These are phyloP conservation scores for Mycena floridula DNA, from an alignment of 768 basidiomycete species.

Conservation along the genomic window DNA sequence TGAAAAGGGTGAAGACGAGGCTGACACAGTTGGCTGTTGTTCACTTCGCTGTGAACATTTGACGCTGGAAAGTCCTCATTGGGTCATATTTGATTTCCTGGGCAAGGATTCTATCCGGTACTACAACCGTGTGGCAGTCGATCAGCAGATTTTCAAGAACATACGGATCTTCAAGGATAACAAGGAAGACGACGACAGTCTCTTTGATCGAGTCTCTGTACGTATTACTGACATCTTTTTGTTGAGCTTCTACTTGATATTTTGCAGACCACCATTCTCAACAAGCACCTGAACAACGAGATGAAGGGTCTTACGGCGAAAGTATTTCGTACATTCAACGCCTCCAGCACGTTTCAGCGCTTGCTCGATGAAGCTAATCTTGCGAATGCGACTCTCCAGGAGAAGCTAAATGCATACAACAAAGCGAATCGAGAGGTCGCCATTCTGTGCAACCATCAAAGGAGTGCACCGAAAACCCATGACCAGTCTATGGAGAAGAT, in stretches of 20 bases:
- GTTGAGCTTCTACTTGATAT: constrained; percentile 13
- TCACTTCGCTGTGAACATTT: constrained; percentile 96
- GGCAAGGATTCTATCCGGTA: constrained; percentile 99
- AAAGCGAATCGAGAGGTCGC: constrained; percentile 96
- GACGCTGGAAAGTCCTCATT: constrained; percentile 82
- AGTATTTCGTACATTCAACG: constrained; percentile 99
- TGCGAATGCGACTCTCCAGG: constrained; percentile 72
- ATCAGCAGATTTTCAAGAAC: constrained; percentile 95
- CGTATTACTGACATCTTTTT: constrained; percentile 21
- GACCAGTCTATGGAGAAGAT: constrained; percentile 94
- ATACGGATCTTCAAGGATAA: constrained; percentile 94
- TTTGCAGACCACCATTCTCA: constrained; percentile 69
- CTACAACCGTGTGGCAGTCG: constrained; percentile 86
- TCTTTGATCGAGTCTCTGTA: constrained; percentile 95
- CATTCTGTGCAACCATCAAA: constrained; percentile 98
- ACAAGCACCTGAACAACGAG: constrained; percentile 87
- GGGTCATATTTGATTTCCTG: constrained; percentile 92
- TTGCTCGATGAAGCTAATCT: constrained; percentile 68
- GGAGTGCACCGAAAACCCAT: constrained; percentile 87
- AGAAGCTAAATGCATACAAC: constrained; percentile 96
- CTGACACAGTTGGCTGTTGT: constrained; percentile 98
- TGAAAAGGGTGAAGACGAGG: constrained; percentile 99
- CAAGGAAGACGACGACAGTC: constrained; percentile 78
- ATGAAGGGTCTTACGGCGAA: constrained; percentile 99
- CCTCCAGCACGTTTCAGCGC: constrained; percentile 92